phyloP scores from a whole-genome alignment of 495 filamentous ascomycete species.

The Daldinia childiae region DNA sequence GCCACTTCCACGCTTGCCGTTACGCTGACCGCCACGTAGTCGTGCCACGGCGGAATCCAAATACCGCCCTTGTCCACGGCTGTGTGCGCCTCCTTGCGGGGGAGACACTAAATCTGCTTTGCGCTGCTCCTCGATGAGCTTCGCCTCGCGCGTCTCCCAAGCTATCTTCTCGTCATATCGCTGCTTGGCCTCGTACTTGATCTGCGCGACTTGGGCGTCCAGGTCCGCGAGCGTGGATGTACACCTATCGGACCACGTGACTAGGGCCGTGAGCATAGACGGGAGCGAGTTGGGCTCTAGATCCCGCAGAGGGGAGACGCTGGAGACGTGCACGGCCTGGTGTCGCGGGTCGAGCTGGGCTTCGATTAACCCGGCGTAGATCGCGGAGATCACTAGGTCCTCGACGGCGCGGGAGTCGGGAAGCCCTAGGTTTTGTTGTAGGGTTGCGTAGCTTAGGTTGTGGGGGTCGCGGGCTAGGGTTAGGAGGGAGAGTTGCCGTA shows the following conservation, averaged over 20 bases:
- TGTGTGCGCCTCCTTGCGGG: conserved; percentile 45
- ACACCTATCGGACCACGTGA: conserved; percentile 81
- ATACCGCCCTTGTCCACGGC: conserved; percentile 46
- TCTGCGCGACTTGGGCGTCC: conserved; percentile 71
- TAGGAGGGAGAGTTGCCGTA: conserved; percentile 89
- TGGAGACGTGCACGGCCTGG: conserved; percentile 76
- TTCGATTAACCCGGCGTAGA: conserved; percentile 83
- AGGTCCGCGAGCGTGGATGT: conserved; percentile 76
- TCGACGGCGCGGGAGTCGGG: conserved; percentile 77
- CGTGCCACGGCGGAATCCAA: conserved; percentile 29
- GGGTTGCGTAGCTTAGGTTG: conserved; percentile 74
- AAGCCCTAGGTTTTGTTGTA: conserved; percentile 74
- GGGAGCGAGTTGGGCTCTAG: conserved; percentile 74
- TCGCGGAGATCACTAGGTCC: conserved; percentile 85
- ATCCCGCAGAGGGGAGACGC: conserved; percentile 86
- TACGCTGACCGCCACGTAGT: conserved; percentile 40
- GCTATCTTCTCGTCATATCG: conserved; percentile 61
- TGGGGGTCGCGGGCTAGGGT: conserved; percentile 69
- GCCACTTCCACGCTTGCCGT: conserved; percentile 54
- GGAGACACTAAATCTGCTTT: conserved; percentile 26
- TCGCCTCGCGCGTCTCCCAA: conserved; percentile 58
- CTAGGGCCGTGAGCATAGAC: conserved; percentile 70
- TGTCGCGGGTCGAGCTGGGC: conserved; percentile 83
- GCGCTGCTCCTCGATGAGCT: conserved; percentile 51
- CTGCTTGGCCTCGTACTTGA: conserved; percentile 65